Evolutionary conservation across 176 grass and related monocot species (phyloP).

Genomic region (Avena eriantha): DNA sequence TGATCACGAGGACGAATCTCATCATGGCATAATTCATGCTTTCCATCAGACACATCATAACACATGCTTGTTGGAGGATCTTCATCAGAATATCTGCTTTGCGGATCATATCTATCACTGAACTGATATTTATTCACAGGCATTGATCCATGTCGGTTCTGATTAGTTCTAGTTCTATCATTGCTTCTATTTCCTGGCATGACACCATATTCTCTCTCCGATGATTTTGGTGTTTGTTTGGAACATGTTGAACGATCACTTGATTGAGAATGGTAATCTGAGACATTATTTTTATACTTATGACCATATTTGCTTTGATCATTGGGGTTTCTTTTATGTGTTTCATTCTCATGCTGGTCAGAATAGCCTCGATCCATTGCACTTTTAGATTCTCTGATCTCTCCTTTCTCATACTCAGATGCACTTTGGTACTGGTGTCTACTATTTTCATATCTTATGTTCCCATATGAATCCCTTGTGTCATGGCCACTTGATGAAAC

Average conservation of each 20-base stretch:
- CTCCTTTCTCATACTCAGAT: slow-evolving; percentile 43
- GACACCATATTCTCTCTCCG: slow-evolving; percentile 44
- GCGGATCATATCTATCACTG: slow-evolving; percentile 74
- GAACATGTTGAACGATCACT: slow-evolving; percentile 42
- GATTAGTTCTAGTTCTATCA: slow-evolving; percentile 50
- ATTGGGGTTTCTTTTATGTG: slow-evolving; percentile 44
- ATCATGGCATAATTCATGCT: slow-evolving; percentile 43
- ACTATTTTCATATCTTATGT: slow-evolving; percentile 47
- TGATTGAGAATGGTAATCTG: slow-evolving; percentile 50
- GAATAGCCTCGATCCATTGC: slow-evolving; percentile 36
- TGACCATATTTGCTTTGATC: slow-evolving; percentile 31
- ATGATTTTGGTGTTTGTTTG: slow-evolving; percentile 52
- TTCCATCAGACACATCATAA: slow-evolving; percentile 34
- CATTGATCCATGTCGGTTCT: slow-evolving; percentile 47
- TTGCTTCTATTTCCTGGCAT: slow-evolving; percentile 44
- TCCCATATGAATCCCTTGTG: slow-evolving; percentile 35
- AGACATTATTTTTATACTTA: slow-evolving; percentile 48
- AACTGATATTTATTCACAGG: slow-evolving; percentile 67
- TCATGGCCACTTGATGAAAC: slow-evolving; percentile 55
- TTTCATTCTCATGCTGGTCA: slow-evolving; percentile 23
- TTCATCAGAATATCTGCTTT: slow-evolving; percentile 52
- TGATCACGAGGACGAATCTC: slow-evolving; percentile 19
- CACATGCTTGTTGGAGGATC: slow-evolving; percentile 38
- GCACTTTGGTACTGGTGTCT: slow-evolving; percentile 36
- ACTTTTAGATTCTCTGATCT: slow-evolving; percentile 40